Percentiles rank a stretch among this genome's conserved stretches.
Evolutionary conservation across 2,329 filamentous ascomycete species (phyloP).

Genomic region (Onygena corvina): DNA sequence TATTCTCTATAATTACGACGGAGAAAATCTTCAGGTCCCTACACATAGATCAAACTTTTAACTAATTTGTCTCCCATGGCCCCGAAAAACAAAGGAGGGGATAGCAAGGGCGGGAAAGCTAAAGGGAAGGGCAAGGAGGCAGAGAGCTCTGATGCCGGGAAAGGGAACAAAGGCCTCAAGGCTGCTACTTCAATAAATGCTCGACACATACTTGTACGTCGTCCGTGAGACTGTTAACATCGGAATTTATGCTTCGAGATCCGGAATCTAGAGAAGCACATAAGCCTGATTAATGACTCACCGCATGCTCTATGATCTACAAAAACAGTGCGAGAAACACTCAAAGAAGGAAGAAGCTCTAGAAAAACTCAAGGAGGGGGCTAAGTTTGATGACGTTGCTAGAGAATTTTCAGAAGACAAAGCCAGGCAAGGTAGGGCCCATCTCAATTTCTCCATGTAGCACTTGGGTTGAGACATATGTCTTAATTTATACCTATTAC

Average conservation of each 20-base stretch:
- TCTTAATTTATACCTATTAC: not conserved
- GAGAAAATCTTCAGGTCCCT: too few species aligned
- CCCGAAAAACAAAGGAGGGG: constrained; percentile 30
- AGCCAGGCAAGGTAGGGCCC: constrained; percentile 41
- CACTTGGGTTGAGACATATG: not conserved
- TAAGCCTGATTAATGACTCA: not conserved
- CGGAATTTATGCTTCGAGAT: too few species aligned
- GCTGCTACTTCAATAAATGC: constrained; percentile 53
- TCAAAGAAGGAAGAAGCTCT: constrained; percentile 54
- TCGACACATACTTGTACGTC: constrained; percentile 48
- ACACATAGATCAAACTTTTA: too few species aligned
- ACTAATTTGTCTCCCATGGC: constrained; percentile 24
- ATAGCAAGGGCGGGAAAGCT: constrained; percentile 23
- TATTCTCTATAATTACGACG: too few species aligned
- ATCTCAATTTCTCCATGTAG: constrained; percentile 5
- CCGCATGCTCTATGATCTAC: not conserved
- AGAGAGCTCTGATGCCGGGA: constrained; percentile 24
- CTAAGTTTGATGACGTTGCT: constrained; percentile 54
- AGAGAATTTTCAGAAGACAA: constrained; percentile 55
- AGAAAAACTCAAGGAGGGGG: constrained; percentile 46
- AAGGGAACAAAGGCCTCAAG: constrained; percentile 39
- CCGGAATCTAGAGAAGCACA: too few species aligned
- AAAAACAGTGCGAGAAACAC: constrained; percentile 47
- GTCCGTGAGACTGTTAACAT: not conserved
- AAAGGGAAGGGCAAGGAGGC: constrained; percentile 34